Evolutionary conservation across 495 filamentous ascomycete genomes (phyloP).

Genomic region (Daldinia childiae): DNA sequence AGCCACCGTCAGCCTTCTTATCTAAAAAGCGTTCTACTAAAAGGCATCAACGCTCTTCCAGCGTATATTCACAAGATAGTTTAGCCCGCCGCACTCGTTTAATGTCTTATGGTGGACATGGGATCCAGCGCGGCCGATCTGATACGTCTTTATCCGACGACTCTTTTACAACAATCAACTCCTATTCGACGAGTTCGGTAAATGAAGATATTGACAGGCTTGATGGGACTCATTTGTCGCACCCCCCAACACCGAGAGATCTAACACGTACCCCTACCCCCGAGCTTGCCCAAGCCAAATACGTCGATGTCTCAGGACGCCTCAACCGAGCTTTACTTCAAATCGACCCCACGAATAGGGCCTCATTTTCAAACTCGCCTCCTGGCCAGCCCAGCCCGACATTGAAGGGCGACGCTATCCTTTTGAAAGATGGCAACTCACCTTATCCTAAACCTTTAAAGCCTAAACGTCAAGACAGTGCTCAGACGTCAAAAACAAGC

Average conservation of each 20-base stretch:
- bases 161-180: conserved; percentile 47
- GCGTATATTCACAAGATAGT: conserved; percentile 44
- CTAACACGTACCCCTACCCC: conserved; percentile 41
- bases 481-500: neutral
- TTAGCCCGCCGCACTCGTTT: conserved; percentile 18
- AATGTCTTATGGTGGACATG: neutral
- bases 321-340: conserved; percentile 37
- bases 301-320: conserved; percentile 53
- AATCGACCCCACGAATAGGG: conserved; percentile 48
- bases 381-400: conserved; percentile 49
- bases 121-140: conserved; percentile 18
- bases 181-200: conserved; percentile 34
- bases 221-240: conserved; percentile 34
- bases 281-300: conserved; percentile 54
- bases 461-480: conserved; percentile 22
- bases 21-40: conserved; percentile 16
- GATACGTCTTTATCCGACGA: conserved; percentile 43
- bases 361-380: conserved; percentile 44
- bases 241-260: conserved; percentile 59
- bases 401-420: conserved; percentile 31
- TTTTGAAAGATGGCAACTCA: conserved; percentile 19
- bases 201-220: conserved; percentile 32
- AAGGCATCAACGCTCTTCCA: conserved; percentile 38
- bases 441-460: conserved; percentile 41
- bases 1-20: conserved; percentile 33